These are phyloP conservation scores for Jasminum sambac DNA, from an alignment of 257 asterid species.

Conservation along the genomic window DNA sequence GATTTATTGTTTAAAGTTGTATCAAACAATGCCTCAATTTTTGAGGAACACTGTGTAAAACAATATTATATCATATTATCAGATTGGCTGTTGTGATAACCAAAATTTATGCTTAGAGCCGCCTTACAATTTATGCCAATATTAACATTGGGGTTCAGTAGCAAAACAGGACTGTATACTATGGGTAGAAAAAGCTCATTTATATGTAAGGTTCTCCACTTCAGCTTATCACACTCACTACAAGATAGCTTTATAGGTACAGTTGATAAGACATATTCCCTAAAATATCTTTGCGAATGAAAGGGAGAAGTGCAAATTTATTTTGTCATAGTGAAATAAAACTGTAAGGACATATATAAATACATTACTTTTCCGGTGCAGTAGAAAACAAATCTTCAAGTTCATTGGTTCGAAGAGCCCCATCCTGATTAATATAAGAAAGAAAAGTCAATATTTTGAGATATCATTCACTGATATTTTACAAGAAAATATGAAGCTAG, in stretches of 20 bases:
- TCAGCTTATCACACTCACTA: constrained; percentile 11
- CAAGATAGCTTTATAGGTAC: neutral
- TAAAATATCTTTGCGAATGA: neutral
- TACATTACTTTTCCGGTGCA: constrained; percentile 89
- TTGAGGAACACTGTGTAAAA: neutral
- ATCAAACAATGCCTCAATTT: too few species aligned
- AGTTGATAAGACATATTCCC: constrained; percentile 1
- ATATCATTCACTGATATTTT: constrained; percentile 13
- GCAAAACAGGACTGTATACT: neutral
- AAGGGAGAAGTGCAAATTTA: constrained; percentile 10
- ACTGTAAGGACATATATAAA: constrained; percentile 18
- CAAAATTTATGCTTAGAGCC: neutral
- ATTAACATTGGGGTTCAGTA: neutral
- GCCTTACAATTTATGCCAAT: neutral
- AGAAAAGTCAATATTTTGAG: constrained; percentile 25
- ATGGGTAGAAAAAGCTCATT: neutral
- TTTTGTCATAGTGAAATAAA: constrained; percentile 15
- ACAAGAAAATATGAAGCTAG: constrained; percentile 12
- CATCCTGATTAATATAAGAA: constrained; percentile 67
- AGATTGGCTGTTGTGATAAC: neutral
- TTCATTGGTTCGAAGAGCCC: constrained; percentile 77
- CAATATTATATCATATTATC: neutral
- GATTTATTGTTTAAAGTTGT: too few species aligned
- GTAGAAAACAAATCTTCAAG: constrained; percentile 93
- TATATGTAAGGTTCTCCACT: neutral